Evolutionary conservation across 116 monocot genomes (phyloP).

Genomic region (Phalaenopsis hybrid): DNA sequence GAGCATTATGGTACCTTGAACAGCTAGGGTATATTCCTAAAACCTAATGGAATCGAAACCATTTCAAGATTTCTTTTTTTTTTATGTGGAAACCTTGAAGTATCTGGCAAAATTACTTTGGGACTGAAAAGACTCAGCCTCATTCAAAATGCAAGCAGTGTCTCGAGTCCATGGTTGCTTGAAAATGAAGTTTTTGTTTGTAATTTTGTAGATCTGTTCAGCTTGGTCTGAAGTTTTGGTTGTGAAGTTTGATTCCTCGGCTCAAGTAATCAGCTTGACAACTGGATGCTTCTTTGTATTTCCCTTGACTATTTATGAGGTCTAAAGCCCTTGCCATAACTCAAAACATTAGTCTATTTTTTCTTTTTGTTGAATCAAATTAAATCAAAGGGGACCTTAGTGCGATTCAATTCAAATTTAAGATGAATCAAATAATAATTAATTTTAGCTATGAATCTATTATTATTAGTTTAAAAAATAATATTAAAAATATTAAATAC

Average conservation of each 20-base stretch:
- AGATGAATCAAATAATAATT: too few relatives aligned
- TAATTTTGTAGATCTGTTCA: background rate
- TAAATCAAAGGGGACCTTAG: too few relatives aligned
- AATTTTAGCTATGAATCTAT: too few relatives aligned
- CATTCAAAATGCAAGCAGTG: background rate
- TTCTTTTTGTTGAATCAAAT: too few relatives aligned
- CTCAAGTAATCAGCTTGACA: background rate
- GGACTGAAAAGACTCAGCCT: too few relatives aligned
- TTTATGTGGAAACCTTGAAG: background rate
- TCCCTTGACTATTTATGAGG: too few relatives aligned
- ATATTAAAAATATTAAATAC: too few relatives aligned
- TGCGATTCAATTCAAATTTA: too few relatives aligned
- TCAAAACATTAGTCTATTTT: background rate
- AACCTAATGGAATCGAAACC: background rate
- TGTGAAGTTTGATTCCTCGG: too few relatives aligned
- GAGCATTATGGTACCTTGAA: conserved; percentile 72
- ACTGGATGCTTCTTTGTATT: background rate
- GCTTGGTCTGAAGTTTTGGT: too few relatives aligned
- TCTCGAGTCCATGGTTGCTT: background rate
- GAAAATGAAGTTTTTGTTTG: background rate
- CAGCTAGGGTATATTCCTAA: conserved; percentile 27
- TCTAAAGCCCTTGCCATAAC: background rate
- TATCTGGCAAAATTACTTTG: too few relatives aligned
- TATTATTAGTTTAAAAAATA: too few relatives aligned
- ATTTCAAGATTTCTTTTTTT: background rate